Conservation (phyloP, 768 basidiomycete species). For the Amanita brunnescens region DNA sequence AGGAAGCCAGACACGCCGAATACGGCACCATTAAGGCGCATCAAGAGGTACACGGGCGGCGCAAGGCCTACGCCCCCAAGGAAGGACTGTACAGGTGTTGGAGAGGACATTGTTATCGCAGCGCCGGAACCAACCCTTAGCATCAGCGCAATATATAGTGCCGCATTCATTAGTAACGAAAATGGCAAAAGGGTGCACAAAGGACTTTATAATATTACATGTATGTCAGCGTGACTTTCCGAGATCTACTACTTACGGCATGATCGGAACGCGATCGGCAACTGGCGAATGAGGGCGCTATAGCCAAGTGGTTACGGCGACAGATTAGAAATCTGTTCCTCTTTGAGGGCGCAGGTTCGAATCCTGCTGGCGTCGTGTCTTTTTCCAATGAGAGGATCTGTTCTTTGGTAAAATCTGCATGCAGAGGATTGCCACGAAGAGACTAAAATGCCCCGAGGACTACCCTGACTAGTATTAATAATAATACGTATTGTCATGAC, state of each 20-base stretch:
- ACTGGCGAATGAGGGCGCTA: slow-evolving; percentile 26
- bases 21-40: slow-evolving; percentile 45
- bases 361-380: slow-evolving; percentile 46
- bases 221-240: no score
- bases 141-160: background rate
- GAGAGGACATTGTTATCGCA: slow-evolving; percentile 25
- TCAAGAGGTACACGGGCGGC: slow-evolving; percentile 41
- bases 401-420: no score
- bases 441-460: no score
- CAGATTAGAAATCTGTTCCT: slow-evolving; percentile 58
- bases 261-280: no score
- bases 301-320: slow-evolving; percentile 77
- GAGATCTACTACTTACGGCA: no score
- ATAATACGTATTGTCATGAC: no score
- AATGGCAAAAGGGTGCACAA: background rate
- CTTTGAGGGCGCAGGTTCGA: slow-evolving; percentile 53
- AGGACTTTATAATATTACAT: no score
- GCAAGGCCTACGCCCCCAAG: slow-evolving; percentile 47
- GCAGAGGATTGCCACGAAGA: no score
- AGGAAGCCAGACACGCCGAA: slow-evolving; percentile 59
- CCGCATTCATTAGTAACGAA: no score
- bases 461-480: no score
- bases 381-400: no score
- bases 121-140: background rate
- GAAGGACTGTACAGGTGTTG: slow-evolving; percentile 43